phyloP scores from a whole-genome alignment of 257 asterid species.

The Solanum medicagineum region DNA sequence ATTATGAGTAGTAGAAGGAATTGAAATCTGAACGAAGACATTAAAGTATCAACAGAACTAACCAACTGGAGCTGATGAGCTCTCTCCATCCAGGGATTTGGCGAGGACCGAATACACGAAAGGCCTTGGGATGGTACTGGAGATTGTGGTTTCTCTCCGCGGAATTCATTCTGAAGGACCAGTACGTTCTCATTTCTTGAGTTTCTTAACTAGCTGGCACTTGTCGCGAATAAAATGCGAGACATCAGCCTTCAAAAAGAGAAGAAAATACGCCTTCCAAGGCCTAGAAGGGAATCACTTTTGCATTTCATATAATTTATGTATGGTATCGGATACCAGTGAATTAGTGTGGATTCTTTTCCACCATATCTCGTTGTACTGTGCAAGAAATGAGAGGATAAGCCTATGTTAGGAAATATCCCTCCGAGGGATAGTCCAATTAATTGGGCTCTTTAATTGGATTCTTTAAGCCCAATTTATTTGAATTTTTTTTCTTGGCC shows the following conservation, averaged over 20 bases:
- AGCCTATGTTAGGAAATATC: too few species aligned
- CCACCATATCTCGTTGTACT: neutral
- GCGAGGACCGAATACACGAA: slow-evolving; percentile 29
- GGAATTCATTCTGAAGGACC: neutral
- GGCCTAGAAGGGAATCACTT: neutral
- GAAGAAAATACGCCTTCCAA: neutral
- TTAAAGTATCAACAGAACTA: neutral
- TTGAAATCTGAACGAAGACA: neutral
- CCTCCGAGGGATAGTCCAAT: too few species aligned
- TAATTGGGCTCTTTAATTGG: too few species aligned
- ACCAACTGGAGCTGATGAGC: slow-evolving; percentile 31
- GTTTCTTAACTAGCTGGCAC: neutral
- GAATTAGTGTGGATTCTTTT: neutral
- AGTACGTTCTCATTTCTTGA: neutral
- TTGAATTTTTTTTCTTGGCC: too few species aligned
- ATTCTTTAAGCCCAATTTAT: too few species aligned
- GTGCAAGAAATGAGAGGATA: neutral
- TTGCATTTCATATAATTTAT: neutral
- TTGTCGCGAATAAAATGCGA: neutral
- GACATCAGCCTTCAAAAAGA: neutral
- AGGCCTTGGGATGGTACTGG: slow-evolving; percentile 21
- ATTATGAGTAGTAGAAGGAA: neutral
- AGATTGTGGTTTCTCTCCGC: neutral
- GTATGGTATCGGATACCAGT: neutral
- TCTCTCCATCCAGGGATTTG: slow-evolving; percentile 26